Percentiles rank a stretch among this genome's conserved stretches.
phyloP scores from a whole-genome alignment of 176 grass and related monocot species.

The Elaeis guineensis region DNA sequence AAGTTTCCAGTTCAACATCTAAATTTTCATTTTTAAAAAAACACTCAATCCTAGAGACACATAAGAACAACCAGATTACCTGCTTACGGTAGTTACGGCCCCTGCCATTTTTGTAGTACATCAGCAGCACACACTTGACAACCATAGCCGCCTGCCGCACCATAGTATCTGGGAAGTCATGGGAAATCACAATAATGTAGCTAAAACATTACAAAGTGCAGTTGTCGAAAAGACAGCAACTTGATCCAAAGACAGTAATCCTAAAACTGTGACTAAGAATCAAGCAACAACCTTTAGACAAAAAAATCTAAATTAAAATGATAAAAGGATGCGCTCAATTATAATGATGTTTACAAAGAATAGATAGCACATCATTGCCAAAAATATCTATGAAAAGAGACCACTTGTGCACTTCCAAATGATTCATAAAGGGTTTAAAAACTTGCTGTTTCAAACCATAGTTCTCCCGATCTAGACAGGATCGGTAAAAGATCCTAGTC shows the following conservation, averaged over 20 bases:
- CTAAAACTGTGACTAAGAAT: too few relatives aligned
- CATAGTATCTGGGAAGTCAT: conserved; percentile 63
- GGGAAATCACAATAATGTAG: neutral
- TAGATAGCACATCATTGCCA: neutral
- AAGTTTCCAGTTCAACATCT: too few relatives aligned
- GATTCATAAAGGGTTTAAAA: neutral
- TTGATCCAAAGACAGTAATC: too few relatives aligned
- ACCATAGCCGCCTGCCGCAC: conserved; percentile 94
- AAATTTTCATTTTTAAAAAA: conserved; percentile 6
- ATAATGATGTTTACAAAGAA: too few relatives aligned
- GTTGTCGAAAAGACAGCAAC: too few relatives aligned
- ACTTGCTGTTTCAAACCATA: too few relatives aligned
- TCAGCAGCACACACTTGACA: conserved; percentile 71
- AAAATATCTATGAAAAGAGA: neutral
- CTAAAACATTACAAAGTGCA: too few relatives aligned
- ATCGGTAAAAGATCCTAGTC: too few relatives aligned
- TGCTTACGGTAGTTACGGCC: conserved; percentile 85
- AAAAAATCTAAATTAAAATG: too few relatives aligned
- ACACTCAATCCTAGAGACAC: neutral
- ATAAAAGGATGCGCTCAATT: too few relatives aligned
- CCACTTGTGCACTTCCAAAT: neutral
- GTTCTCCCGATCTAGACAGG: too few relatives aligned
- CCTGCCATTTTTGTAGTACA: conserved; percentile 88
- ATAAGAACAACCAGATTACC: conserved; percentile 32
- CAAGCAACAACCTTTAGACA: too few relatives aligned